phyloP scores from a whole-genome alignment of 2,329 filamentous ascomycete genomes.

The Leptographium flavum region DNA sequence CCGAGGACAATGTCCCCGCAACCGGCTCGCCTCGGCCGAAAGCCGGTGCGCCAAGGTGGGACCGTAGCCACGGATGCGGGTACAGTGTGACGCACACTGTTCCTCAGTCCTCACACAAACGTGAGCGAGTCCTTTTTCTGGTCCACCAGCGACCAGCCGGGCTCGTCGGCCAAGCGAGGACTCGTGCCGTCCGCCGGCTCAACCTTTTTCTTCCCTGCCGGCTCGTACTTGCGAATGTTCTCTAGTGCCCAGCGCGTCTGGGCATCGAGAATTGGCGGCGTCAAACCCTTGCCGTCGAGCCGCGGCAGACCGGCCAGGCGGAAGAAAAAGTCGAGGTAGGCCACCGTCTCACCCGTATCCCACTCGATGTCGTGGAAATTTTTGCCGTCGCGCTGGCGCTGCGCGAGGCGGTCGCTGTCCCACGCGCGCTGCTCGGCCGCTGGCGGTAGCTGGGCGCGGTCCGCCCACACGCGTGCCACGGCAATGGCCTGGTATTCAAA shows the following conservation, averaged over 20 bases:
- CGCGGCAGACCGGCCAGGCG: conserved; percentile 32
- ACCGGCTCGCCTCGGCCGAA: no score
- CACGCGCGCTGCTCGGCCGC: conserved; percentile 27
- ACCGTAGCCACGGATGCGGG: no score
- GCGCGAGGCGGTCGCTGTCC: conserved; percentile 26
- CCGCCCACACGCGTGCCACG: conserved; percentile 20
- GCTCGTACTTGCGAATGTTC: conserved; percentile 32
- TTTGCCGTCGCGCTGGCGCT: conserved; percentile 16
- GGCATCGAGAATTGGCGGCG: conserved; percentile 28
- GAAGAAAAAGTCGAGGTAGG: conserved; percentile 31
- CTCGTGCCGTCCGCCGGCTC: background rate
- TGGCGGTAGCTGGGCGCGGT: conserved; percentile 24
- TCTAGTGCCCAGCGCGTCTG: conserved; percentile 33
- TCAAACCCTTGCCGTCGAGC: conserved; percentile 29
- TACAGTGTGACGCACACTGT: no score
- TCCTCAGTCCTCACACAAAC: no score
- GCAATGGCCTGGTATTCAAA: conserved; percentile 26
- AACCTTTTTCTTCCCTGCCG: conserved; percentile 12
- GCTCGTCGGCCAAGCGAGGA: background rate
- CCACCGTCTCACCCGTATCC: conserved; percentile 34
- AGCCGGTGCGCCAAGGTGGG: no score
- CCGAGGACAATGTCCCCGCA: no score
- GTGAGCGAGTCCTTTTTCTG: background rate
- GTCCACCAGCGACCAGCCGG: background rate
- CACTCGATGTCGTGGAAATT: conserved; percentile 39